phyloP scores from a whole-genome alignment of 768 basidiomycete genomes.

The Termitomyces eurrhizus region DNA sequence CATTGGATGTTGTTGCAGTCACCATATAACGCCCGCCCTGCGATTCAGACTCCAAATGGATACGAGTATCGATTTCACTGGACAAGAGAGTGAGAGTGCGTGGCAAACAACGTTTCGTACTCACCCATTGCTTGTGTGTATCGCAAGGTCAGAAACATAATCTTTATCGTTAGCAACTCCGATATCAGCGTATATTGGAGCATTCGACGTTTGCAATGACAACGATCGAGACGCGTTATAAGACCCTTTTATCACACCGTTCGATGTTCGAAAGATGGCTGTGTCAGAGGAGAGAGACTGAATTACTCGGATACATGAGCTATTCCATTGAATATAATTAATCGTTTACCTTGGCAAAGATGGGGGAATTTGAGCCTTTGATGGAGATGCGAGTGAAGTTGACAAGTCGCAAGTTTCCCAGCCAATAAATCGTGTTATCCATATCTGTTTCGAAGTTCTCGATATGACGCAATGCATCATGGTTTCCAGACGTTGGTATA shows the following conservation, averaged over 20 bases:
- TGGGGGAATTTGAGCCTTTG: slow-evolving; percentile 28
- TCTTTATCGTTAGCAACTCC: slow-evolving; percentile 27
- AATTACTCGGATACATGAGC: background rate
- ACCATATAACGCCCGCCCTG: slow-evolving; percentile 30
- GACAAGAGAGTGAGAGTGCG: background rate
- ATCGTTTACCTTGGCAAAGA: slow-evolving; percentile 29
- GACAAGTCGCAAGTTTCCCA: slow-evolving; percentile 32
- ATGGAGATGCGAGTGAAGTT: slow-evolving; percentile 35
- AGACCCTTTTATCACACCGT: slow-evolving; percentile 37
- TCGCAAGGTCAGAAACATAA: slow-evolving; percentile 20
- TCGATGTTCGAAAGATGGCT: slow-evolving; percentile 21
- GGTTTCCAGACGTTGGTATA: slow-evolving; percentile 27
- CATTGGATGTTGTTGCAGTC: slow-evolving; percentile 29
- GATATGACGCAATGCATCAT: slow-evolving; percentile 25
- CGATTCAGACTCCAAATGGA: slow-evolving; percentile 29
- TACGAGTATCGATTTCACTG: slow-evolving; percentile 29
- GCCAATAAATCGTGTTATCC: slow-evolving; percentile 32
- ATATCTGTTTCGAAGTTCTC: slow-evolving; percentile 40
- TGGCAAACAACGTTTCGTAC: slow-evolving; percentile 6
- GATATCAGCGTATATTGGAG: slow-evolving; percentile 33
- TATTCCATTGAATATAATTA: background rate
- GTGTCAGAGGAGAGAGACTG: slow-evolving; percentile 20
- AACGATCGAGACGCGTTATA: slow-evolving; percentile 36
- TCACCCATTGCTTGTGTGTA: slow-evolving; percentile 42
- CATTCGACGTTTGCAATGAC: slow-evolving; percentile 37